Evolutionary conservation across 768 basidiomycete species (phyloP).

Genomic region (Trametes coccinea): DNA sequence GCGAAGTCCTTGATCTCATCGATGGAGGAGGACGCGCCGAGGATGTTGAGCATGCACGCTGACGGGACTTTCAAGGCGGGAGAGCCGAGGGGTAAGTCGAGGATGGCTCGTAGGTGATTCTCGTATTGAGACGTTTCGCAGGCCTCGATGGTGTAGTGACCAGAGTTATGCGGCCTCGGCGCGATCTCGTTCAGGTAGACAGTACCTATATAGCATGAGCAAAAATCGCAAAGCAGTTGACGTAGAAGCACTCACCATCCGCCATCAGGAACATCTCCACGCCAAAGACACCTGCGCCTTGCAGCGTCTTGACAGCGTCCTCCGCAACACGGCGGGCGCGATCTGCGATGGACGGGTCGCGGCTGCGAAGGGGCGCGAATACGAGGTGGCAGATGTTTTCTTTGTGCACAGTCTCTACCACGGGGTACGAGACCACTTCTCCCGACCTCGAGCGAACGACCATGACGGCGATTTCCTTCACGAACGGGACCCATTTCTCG

Average conservation of each 20-base stretch:
- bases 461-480: constrained; percentile 94
- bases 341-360: constrained; percentile 51
- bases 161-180: constrained; percentile 97
- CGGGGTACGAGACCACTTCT: constrained; percentile 80
- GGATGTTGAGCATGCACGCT: constrained; percentile 91
- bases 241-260: constrained; percentile 56
- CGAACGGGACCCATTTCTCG: constrained; percentile 90
- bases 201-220: constrained; percentile 46
- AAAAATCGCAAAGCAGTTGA: neutral
- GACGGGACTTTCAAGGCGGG: constrained; percentile 86
- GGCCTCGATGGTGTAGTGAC: constrained; percentile 98
- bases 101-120: constrained; percentile 94
- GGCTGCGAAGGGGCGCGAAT: constrained; percentile 77
- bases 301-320: constrained; percentile 70
- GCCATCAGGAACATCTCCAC: constrained; percentile 97
- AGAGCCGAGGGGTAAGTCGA: constrained; percentile 85
- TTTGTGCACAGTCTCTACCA: constrained; percentile 94
- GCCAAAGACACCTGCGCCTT: constrained; percentile 93
- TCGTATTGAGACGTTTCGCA: constrained; percentile 96
- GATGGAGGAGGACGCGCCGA: constrained; percentile 76
- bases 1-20: constrained; percentile 56
- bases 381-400: constrained; percentile 93
- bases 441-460: constrained; percentile 82
- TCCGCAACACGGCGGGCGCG: constrained; percentile 78
- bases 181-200: constrained; percentile 96